phyloP scores from a whole-genome alignment of 805 yeast species.

The Hanseniaspora lachancei region DNA sequence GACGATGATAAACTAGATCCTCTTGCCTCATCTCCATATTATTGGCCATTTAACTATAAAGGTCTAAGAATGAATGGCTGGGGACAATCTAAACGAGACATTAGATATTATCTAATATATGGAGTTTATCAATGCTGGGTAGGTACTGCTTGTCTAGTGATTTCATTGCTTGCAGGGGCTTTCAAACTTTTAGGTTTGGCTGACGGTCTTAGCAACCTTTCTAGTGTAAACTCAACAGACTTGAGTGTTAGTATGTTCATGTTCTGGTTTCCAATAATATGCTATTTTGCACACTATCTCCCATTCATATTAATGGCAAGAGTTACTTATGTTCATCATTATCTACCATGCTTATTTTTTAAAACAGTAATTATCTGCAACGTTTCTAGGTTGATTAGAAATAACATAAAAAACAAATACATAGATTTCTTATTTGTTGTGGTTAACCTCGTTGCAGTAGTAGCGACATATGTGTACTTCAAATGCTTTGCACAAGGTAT shows the following conservation, averaged over 20 bases:
- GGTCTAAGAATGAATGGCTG: constrained; percentile 71
- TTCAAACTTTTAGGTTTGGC: constrained; percentile 35
- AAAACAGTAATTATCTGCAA: constrained; percentile 58
- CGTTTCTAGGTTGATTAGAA: constrained; percentile 19
- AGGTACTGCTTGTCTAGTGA: constrained; percentile 46
- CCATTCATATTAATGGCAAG: constrained; percentile 92
- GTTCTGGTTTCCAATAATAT: constrained; percentile 51
- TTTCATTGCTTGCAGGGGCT: constrained; percentile 34
- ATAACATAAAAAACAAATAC: background rate
- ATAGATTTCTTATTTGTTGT: constrained; percentile 15
- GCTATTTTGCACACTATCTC: constrained; percentile 57
- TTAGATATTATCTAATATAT: constrained; percentile 57
- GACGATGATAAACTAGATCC: constrained; percentile 63
- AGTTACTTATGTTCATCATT: constrained; percentile 93
- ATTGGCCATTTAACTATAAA: constrained; percentile 70
- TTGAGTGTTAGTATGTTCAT: constrained; percentile 29
- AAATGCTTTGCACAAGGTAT: constrained; percentile 72
- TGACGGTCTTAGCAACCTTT: constrained; percentile 34
- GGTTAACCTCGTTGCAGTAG: constrained; percentile 28
- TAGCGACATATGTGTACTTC: constrained; percentile 44
- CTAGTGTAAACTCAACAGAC: no score
- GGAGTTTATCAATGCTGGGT: constrained; percentile 72
- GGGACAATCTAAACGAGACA: constrained; percentile 35
- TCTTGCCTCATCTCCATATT: constrained; percentile 66
- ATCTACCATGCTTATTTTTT: constrained; percentile 87